Conservation (phyloP, 495 filamentous ascomycete species). For the Xylaria curta region DNA sequence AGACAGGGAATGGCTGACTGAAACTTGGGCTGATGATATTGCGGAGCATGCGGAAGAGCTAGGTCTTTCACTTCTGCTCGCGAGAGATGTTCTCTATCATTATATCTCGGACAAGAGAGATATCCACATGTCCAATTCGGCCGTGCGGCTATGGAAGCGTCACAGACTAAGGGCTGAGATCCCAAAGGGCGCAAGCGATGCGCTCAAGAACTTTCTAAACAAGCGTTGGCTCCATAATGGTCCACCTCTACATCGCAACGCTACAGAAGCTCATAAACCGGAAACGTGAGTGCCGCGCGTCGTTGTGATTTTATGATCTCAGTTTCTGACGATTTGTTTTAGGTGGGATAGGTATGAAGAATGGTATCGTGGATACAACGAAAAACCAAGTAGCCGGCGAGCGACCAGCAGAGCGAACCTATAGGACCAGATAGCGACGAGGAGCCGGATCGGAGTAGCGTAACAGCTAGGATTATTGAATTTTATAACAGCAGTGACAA, state of each 20-base stretch:
- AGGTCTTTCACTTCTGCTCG: neutral
- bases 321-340: neutral
- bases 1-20: neutral
- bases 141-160: neutral
- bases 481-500: neutral
- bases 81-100: neutral
- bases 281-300: neutral
- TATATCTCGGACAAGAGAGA: neutral
- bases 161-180: neutral
- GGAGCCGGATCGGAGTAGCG: neutral
- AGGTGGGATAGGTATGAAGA: neutral
- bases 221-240: neutral
- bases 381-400: neutral
- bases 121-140: neutral
- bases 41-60: neutral
- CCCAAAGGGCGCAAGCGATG: neutral
- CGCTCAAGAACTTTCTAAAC: neutral
- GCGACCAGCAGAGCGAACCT: neutral
- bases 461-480: neutral
- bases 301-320: neutral
- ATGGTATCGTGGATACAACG: neutral
- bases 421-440: neutral
- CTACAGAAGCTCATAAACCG: neutral
- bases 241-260: neutral
- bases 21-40: neutral